Conservation (phyloP, 495 filamentous ascomycete genomes). For the Elaphomyces granulatus region DNA sequence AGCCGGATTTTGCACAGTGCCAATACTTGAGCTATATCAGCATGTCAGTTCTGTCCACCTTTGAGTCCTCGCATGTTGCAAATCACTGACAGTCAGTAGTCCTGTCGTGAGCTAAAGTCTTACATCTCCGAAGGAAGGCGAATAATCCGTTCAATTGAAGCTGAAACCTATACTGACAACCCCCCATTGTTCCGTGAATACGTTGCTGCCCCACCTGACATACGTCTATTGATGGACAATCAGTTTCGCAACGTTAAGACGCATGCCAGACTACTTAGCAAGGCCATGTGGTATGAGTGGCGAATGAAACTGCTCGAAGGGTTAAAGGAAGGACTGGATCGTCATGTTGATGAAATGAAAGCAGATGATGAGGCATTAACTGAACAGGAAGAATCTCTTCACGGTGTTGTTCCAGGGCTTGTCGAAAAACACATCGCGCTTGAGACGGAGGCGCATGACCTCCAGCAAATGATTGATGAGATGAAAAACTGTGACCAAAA, state of each 20-base stretch:
- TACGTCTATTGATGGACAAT: constrained; percentile 77
- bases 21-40: constrained; percentile 87
- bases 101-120: constrained; percentile 84
- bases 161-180: constrained; percentile 72
- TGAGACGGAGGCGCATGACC: constrained; percentile 42
- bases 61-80: not conserved
- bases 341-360: constrained; percentile 60
- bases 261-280: constrained; percentile 74
- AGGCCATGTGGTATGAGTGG: constrained; percentile 97
- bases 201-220: constrained; percentile 67
- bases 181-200: constrained; percentile 88
- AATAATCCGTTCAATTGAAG: constrained; percentile 78
- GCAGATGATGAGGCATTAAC: constrained; percentile 53
- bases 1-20: constrained; percentile 79
- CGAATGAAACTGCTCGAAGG: constrained; percentile 80
- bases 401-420: constrained; percentile 49
- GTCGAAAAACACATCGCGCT: constrained; percentile 43
- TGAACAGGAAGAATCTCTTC: constrained; percentile 51
- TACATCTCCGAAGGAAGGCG: constrained; percentile 85
- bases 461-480: constrained; percentile 59
- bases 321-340: constrained; percentile 61
- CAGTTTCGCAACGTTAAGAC: constrained; percentile 96
- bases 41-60: constrained; percentile 44
- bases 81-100: constrained; percentile 37
- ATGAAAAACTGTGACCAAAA: constrained; percentile 65